phyloP scores from a whole-genome alignment of 805 yeast genomes.

The Millerago galiae region DNA sequence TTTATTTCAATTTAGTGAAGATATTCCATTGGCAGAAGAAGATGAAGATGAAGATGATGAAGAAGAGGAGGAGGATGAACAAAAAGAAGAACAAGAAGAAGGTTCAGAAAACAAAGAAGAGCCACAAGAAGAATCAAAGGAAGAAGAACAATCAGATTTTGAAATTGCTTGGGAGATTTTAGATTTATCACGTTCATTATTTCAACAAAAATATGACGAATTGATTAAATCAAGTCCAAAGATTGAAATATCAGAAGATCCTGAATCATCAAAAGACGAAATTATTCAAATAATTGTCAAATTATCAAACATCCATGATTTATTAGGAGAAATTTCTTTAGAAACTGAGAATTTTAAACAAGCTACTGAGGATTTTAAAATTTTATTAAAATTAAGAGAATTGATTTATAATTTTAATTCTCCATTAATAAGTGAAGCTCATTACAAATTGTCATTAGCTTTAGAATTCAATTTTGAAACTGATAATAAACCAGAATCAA shows the following conservation, averaged over 20 bases:
- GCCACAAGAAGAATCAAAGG: constrained; percentile 25
- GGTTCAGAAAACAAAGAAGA: constrained; percentile 14
- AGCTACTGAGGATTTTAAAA: constrained; percentile 62
- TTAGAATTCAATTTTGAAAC: constrained; percentile 61
- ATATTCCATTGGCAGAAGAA: constrained; percentile 32
- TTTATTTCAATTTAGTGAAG: constrained; percentile 31
- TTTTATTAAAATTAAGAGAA: constrained; percentile 48
- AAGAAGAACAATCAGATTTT: constrained; percentile 60
- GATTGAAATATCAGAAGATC: constrained; percentile 8
- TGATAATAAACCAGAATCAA: constrained; percentile 43
- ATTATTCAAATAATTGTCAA: constrained; percentile 38
- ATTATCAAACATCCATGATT: constrained; percentile 67
- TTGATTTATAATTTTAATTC: constrained; percentile 44
- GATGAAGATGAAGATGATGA: constrained; percentile 18
- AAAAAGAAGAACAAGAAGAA: constrained; percentile 24
- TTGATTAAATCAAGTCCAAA: constrained; percentile 16
- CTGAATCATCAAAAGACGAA: constrained; percentile 25
- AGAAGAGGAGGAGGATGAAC: constrained; percentile 14
- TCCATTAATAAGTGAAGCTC: constrained; percentile 65
- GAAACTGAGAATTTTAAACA: constrained; percentile 85
- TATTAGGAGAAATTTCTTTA: constrained; percentile 83
- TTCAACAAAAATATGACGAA: constrained; percentile 31
- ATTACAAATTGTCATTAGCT: constrained; percentile 75
- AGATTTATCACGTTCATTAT: constrained; percentile 69
- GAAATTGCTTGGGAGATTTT: constrained; percentile 85